Evolutionary conservation across 1,284 basidiomycete species (phyloP), one percentile per base, ranked within the genome.

Genomic region (Microbotryum intermedium): DNA sequence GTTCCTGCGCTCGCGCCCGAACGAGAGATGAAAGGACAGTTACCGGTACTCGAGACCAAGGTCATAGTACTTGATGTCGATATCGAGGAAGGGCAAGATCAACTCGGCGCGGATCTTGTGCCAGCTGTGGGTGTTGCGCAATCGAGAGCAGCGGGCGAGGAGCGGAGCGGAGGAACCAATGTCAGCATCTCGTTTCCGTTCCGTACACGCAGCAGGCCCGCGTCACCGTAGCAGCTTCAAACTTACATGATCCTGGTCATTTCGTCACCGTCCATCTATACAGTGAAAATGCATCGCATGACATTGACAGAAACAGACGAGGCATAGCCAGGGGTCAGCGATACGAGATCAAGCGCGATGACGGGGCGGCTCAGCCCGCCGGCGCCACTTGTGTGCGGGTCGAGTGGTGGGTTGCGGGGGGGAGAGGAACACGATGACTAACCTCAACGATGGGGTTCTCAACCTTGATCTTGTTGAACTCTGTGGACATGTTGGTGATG

Each of bases 1-100:
- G 18, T 39, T 39, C 10, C 34, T 16, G 34, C 13, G 34, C 34
- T 39, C 34, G 34, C 13, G 34, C 34, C 18, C 34, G 11, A 39
- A 11, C 34, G 34, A 39, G 4, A n/a, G 25, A 52, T 55, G 49
- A 18, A 23, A 11, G 6, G 16, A 48, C 70, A 86, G 80, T 76
- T 97, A 91, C 63, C 93, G 86, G 77, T 87, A 80, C 78, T 93
- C 90, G 71, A 97, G 83, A 39, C 93, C 92, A 49, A 98, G 82
- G 77, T 98, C 94, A 76, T 85, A 97, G 80, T 98, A 98, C 78
- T 97, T 97, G 81, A 98, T 89, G 73, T 98, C 90, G 47, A 98
- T 79, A 78, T 93, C 83, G 58, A 98, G 80, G 77, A 92, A 97
- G 10, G 94, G 94, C 55, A 97, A 81, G 72, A 98, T 94, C 71